Base-by-base conservation (phyloP, 2,329 filamentous ascomycete species). In the Pestalotiopsis sp. region DNA sequence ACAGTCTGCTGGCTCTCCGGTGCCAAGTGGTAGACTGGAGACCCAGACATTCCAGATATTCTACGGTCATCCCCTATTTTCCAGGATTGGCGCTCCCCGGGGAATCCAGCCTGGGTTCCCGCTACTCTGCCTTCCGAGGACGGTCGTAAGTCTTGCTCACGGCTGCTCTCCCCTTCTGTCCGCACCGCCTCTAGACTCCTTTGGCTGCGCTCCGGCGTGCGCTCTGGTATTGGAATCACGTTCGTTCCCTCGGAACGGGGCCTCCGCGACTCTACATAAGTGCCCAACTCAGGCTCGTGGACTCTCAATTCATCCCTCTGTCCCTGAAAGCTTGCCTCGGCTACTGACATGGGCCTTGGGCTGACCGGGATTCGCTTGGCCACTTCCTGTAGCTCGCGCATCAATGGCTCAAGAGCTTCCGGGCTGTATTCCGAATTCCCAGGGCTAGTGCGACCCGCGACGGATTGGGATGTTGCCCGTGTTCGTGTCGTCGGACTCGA, bases 371-470 rank as follows among this genome's bases (percentile, higher is more conserved):
- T 52, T 20, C 17, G 20, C 45, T 52, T 52, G 17, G 58, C 58
- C 27, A 73, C 74, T 4, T 73, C 77, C 56, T 80, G 80, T 58
- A 85, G 73, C 74, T 84, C 82, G 67, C 81, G 77, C 80, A 84
- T 85, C 61, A 85, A 70, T 9, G 82, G 82, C 74, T 84, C 83
- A 25, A 85, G 78, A 4, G 78, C 75, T 31, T 81, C 82, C 67
- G 84, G 72, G 4, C 81, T 68, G 1, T 45, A 66, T 0, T 64
- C 64, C 12, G 66, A 60, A 49, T 20, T 79, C 62, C 76, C 80
- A 38, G 49, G 27, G 11, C 31, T 67, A 23, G 68, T 71, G 58
- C 59, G 68, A 12, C 67, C 70, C n/a, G 41, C 41, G n/a, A 49
- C 41, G n/a, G 20, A 25, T 58, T 31, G 64, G 2, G 58, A 27